These are phyloP conservation scores for Sugiyamaella valdiviana DNA, from an alignment of 805 yeast species.

Conservation along the genomic window DNA sequence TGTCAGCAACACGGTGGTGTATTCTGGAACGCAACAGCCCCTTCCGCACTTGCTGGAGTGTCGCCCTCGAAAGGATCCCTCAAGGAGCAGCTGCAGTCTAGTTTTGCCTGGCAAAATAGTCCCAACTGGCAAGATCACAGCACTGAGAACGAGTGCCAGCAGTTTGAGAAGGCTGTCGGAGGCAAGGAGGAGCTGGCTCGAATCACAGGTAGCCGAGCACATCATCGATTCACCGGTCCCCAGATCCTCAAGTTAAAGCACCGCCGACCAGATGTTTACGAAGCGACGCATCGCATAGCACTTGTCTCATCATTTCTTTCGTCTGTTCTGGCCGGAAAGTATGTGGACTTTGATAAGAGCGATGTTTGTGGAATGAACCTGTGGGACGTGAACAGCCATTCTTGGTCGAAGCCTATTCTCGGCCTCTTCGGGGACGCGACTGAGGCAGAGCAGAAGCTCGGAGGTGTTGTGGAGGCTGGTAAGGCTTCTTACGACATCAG, in stretches of 20 bases:
- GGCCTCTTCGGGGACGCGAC: conserved; percentile 31
- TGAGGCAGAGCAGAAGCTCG: conserved; percentile 39
- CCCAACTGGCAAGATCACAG: conserved; percentile 97
- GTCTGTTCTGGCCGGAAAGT: conserved; percentile 57
- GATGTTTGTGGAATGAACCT: conserved; percentile 94
- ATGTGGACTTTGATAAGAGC: conserved; percentile 65
- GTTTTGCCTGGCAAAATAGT: conserved; percentile 48
- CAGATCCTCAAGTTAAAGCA: conserved; percentile 72
- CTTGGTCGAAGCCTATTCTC: conserved; percentile 53
- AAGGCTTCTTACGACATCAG: conserved; percentile 48
- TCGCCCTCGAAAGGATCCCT: neutral
- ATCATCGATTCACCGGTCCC: conserved; percentile 86
- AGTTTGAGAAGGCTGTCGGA: conserved; percentile 55
- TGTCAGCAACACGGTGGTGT: conserved; percentile 93
- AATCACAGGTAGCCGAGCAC: conserved; percentile 81
- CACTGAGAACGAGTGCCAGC: conserved; percentile 60
- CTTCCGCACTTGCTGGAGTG: conserved; percentile 36
- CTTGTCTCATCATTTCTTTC: conserved; percentile 76
- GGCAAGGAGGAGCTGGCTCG: conserved; percentile 55
- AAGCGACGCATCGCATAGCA: conserved; percentile 54
- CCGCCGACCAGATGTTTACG: conserved; percentile 46
- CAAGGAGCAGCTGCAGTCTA: conserved; percentile 34
- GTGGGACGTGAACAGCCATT: conserved; percentile 57
- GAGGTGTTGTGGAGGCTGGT: conserved; percentile 42
- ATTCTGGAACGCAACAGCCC: conserved; percentile 57